Percentiles rank a stretch among this genome's conserved stretches.
phyloP scores from a whole-genome alignment of 305 asterid species.

The Solanum aculeatissimum region DNA sequence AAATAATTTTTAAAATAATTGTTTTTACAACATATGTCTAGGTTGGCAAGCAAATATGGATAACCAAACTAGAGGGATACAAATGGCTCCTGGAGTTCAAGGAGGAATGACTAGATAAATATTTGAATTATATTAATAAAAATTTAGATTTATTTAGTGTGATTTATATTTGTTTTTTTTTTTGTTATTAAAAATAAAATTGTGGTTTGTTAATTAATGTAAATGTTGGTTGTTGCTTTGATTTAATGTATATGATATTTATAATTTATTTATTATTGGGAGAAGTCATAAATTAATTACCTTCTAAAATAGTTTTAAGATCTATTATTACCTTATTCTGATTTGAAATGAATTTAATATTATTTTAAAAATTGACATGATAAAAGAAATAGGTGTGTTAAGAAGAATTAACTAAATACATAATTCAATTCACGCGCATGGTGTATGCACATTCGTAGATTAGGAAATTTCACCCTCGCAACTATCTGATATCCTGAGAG shows the following conservation, averaged over 20 bases:
- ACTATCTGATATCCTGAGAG: not conserved
- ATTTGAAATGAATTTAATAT: not conserved
- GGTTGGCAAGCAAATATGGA: slow-evolving; percentile 34
- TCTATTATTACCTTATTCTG: not conserved
- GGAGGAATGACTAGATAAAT: slow-evolving; percentile 23
- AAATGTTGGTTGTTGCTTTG: not conserved
- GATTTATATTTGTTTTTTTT: not conserved
- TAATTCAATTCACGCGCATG: too few relatives aligned
- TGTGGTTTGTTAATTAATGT: not conserved
- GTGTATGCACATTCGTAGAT: not conserved
- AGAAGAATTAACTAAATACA: too few relatives aligned
- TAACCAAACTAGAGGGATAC: slow-evolving; percentile 9
- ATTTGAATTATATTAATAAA: not conserved
- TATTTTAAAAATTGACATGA: not conserved
- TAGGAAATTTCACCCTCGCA: not conserved
- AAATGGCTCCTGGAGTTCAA: slow-evolving; percentile 15
- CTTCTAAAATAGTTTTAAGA: too few relatives aligned
- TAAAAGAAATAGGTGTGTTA: not conserved
- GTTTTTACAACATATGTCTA: not conserved
- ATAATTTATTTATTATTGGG: not conserved
- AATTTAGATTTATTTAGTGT: not conserved
- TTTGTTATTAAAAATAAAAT: not conserved
- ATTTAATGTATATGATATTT: not conserved
- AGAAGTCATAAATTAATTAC: not conserved
- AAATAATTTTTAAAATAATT: not conserved